Evolutionary conservation across 768 basidiomycete species (phyloP), one percentile per base, ranked within the genome.

Genomic region (Calvatia gigantea): DNA sequence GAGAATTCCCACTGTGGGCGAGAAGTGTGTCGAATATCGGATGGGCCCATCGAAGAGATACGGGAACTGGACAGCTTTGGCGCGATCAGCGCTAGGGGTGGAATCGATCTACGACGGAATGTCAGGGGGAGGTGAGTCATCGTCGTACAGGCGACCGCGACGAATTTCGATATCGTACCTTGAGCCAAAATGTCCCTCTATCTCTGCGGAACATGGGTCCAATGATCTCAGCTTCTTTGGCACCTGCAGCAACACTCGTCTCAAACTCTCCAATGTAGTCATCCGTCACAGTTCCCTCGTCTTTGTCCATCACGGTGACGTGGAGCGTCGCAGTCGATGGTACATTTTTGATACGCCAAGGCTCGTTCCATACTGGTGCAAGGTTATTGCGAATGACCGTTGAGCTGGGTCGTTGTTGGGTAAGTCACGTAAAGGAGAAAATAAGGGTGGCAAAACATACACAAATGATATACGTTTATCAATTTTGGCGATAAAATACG

Each of bases 21-120:
- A 89, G 68, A 73, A 81, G 64, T 91, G 88, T 3, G 80, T 74
- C 11, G 88, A 84, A 67, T 76, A 91, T 47, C 85, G 85, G 51
- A 87, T 75, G 27, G 88, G 89, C 0, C 89, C 88, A 59, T 86
- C 81, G 69, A 90, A 91, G 52, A 76, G 73, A 69, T 89, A 91
- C 6, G 82, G 80, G 43, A 73, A 73, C 23, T 65, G 54, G 31
- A 59, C 0, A 80, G 75, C 27, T 77, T 64, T 14, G 15, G 15
- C 38, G 28, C 62, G 51, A 41, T 73, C 72, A 2, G 61, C 61
- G 0, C 84, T 75, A 2, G 80, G 79, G 3, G 62, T 73, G 46
- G 78, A 76, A 4, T 85, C 80, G 41, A 88, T 83, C 87, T 89
- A 58, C 6, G 33, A 14, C 31, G 8, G 7, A 37, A 37, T n/a